Conservation (phyloP, 208 protist genomes). For the Histomonas meleagridis region DNA sequence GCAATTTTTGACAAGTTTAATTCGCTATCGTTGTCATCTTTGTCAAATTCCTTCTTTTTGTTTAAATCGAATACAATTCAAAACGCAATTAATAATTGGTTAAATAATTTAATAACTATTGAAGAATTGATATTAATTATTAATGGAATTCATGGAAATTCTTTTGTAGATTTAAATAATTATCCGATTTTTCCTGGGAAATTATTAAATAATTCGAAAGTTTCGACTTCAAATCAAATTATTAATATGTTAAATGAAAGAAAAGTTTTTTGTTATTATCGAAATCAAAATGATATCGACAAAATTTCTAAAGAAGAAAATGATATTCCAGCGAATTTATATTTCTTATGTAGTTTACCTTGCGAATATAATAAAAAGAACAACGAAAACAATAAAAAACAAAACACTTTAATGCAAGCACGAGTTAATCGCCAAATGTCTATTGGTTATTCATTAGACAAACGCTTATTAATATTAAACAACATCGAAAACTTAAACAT, state of each 20-base stretch:
- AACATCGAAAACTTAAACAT: too few relatives aligned
- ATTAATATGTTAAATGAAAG: background rate
- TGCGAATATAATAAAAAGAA: too few relatives aligned
- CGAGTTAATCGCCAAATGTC: too few relatives aligned
- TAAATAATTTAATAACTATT: background rate
- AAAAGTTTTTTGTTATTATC: background rate
- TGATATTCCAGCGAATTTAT: background rate
- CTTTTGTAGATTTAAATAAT: background rate
- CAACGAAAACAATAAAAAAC: too few relatives aligned
- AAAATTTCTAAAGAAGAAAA: background rate
- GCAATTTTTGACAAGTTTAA: background rate
- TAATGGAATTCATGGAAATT: background rate
- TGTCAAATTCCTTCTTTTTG: background rate
- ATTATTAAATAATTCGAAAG: background rate
- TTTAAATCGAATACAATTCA: background rate
- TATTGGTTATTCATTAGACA: too few relatives aligned
- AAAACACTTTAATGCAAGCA: too few relatives aligned
- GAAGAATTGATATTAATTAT: background rate
- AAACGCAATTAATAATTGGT: background rate
- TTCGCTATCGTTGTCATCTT: background rate
- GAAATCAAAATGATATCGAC: background rate
- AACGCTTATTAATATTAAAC: too few relatives aligned
- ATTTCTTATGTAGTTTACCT: background rate
- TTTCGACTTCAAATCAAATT: background rate
- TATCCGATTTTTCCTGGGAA: background rate